Conservation (phyloP, 2,329 filamentous ascomycete species). For the Fusarium veterinarium region DNA sequence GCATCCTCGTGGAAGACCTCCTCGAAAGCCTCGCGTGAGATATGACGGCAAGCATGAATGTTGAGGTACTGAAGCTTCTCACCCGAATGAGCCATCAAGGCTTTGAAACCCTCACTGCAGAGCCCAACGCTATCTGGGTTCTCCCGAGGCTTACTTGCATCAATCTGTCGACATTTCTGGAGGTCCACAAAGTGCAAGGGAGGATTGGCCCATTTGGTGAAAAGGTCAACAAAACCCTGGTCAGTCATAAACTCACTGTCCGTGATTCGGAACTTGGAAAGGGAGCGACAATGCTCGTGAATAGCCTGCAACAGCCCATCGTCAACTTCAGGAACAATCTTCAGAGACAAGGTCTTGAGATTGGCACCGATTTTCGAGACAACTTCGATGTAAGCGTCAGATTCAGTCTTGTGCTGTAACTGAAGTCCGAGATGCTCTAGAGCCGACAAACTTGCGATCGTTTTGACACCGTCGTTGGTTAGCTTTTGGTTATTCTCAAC, state of each 20-base stretch:
- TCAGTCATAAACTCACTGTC: conserved; percentile 83
- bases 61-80: conserved; percentile 73
- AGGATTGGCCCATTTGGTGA: conserved; percentile 80
- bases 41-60: conserved; percentile 86
- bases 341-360: conserved; percentile 82
- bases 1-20: conserved; percentile 74
- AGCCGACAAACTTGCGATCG: conserved; percentile 69
- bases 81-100: conserved; percentile 87
- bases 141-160: conserved; percentile 75
- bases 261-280: conserved; percentile 84
- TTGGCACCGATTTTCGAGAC: conserved; percentile 71
- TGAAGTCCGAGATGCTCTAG: conserved; percentile 83
- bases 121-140: conserved; percentile 77
- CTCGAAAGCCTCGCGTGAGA: conserved; percentile 77
- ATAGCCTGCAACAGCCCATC: conserved; percentile 78
- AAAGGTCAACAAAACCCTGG: conserved; percentile 76
- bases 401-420: conserved; percentile 67
- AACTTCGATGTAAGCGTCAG: conserved; percentile 69
- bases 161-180: conserved; percentile 80
- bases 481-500: conserved; percentile 83
- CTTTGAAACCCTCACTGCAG: conserved; percentile 78
- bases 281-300: conserved; percentile 72
- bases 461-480: conserved; percentile 71
- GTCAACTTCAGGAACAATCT: conserved; percentile 73
- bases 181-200: conserved; percentile 78